A percentile compares a stretch with the other conserved stretches of the same genome.
These are phyloP conservation scores for Tephrocybe rancida DNA, from an alignment of 768 basidiomycete species.

Conservation along the genomic window DNA sequence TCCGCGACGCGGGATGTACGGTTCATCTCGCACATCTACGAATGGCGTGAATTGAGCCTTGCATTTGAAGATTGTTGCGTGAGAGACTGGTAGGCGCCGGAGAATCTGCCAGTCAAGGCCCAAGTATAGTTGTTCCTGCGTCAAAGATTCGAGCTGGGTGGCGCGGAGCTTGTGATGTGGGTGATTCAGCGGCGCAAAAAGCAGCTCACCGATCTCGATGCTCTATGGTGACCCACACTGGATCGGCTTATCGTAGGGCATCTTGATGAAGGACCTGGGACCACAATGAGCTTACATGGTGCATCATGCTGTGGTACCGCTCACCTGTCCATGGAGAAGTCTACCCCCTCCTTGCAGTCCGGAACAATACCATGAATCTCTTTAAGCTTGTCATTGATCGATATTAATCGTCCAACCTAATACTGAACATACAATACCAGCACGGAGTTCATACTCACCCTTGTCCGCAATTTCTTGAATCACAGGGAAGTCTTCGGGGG, in stretches of 20 bases:
- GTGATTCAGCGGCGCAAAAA: conserved; percentile 44
- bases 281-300: neutral
- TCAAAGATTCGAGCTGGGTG: conserved; percentile 35
- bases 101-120: conserved; percentile 62
- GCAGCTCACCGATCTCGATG: conserved; percentile 49
- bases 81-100: conserved; percentile 48
- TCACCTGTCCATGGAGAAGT: conserved; percentile 52
- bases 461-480: conserved; percentile 42
- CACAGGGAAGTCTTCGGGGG: conserved; percentile 55
- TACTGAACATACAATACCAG: conserved; percentile 47
- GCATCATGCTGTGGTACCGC: too few relatives aligned
- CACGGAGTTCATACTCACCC: conserved; percentile 45
- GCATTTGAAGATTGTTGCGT: conserved; percentile 58
- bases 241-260: conserved; percentile 49
- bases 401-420: conserved; percentile 50
- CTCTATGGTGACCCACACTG: conserved; percentile 58
- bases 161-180: conserved; percentile 36
- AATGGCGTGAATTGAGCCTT: conserved; percentile 57
- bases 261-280: conserved; percentile 47
- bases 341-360: conserved; percentile 50
- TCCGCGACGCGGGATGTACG: conserved; percentile 49
- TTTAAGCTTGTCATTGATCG: conserved; percentile 46
- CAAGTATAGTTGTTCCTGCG: conserved; percentile 42
- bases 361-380: conserved; percentile 58
- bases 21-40: conserved; percentile 43